Percentiles rank a stretch among this genome's conserved stretches.
phyloP scores from a whole-genome alignment of 2,329 filamentous ascomycete species.

The Fusarium mangiferae region DNA sequence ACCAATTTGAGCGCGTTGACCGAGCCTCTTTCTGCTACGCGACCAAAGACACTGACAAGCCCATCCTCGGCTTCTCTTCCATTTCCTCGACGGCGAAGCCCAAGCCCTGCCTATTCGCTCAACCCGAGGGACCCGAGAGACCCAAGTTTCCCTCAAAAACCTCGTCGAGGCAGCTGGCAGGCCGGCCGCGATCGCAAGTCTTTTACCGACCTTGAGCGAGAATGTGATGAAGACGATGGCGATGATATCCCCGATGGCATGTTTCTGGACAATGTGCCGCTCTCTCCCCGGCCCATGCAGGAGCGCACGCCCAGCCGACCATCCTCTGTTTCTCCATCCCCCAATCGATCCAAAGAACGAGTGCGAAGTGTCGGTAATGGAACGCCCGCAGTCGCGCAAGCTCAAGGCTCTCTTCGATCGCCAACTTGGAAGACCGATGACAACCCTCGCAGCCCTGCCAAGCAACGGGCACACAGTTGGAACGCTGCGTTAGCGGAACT shows the following conservation, averaged over 20 bases:
- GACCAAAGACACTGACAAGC: constrained; percentile 42
- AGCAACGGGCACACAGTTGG: constrained; percentile 77
- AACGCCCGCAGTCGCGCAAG: constrained; percentile 67
- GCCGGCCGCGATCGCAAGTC: constrained; percentile 73
- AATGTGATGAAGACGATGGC: constrained; percentile 80
- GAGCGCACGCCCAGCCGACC: constrained; percentile 66
- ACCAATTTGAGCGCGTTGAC: constrained; percentile 56
- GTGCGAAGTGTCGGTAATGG: constrained; percentile 70
- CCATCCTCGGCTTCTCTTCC: constrained; percentile 53
- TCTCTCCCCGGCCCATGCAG: constrained; percentile 74
- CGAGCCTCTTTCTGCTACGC: constrained; percentile 47
- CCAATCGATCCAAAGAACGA: constrained; percentile 63
- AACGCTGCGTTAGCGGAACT: constrained; percentile 74
- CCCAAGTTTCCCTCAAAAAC: constrained; percentile 51
- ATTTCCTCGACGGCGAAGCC: constrained; percentile 57
- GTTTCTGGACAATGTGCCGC: constrained; percentile 82
- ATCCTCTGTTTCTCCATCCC: constrained; percentile 64
- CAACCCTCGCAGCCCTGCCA: constrained; percentile 55
- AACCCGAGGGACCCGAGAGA: constrained; percentile 58
- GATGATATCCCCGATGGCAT: constrained; percentile 83
- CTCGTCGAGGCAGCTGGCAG: constrained; percentile 77
- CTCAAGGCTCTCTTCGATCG: constrained; percentile 69
- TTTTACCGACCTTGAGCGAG: constrained; percentile 75
- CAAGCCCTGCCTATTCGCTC: constrained; percentile 61
- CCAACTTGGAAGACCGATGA: constrained; percentile 63